These are phyloP conservation scores for Solanum sitiens DNA, from an alignment of 257 asterid genomes.

Conservation along the genomic window DNA sequence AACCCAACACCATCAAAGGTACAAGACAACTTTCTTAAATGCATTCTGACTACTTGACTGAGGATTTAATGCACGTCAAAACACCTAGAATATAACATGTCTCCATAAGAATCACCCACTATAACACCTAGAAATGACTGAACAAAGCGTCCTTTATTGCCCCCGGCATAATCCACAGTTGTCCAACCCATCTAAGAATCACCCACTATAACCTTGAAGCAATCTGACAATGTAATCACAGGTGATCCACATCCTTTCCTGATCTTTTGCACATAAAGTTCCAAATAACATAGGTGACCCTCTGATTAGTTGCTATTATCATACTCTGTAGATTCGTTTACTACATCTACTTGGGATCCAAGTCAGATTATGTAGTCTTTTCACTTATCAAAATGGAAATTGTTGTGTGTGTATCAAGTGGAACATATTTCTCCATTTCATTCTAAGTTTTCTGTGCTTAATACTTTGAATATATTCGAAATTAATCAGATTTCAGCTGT, in stretches of 20 bases:
- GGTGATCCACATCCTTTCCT: not conserved
- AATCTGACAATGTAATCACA: not conserved
- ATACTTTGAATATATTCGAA: not conserved
- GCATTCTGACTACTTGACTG: not conserved
- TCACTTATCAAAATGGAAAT: not conserved
- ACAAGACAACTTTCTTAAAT: not conserved
- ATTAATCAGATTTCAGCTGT: not conserved
- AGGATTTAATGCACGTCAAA: not conserved
- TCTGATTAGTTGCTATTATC: not conserved
- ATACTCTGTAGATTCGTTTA: not conserved
- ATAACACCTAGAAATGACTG: too few relatives aligned
- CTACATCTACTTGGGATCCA: not conserved
- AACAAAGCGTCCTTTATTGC: not conserved
- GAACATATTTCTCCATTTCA: not conserved
- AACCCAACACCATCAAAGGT: constrained; percentile 75
- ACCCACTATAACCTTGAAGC: not conserved
- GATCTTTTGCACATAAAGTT: not conserved
- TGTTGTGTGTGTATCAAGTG: not conserved
- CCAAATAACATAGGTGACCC: not conserved
- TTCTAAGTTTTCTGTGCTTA: not conserved
- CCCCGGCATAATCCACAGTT: not conserved
- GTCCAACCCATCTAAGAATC: not conserved
- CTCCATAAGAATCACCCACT: constrained; percentile 9
- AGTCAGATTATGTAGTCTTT: not conserved
- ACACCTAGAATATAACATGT: not conserved